phyloP scores from a whole-genome alignment of 1,284 basidiomycete genomes.

The Lignosus rhinocerotis region DNA sequence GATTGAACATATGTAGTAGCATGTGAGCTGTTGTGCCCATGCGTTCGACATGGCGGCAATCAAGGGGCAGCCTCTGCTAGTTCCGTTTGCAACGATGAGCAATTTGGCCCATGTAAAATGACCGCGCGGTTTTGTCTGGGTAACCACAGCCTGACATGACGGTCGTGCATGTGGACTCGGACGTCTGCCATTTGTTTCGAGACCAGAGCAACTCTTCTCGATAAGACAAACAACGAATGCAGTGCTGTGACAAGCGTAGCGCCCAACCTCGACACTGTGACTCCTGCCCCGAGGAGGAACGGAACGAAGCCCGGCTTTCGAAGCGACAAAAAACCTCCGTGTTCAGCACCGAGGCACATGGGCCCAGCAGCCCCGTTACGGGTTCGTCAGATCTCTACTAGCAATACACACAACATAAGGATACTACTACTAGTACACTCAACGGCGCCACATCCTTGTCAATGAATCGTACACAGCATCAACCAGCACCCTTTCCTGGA shows the following conservation, averaged over 20 bases:
- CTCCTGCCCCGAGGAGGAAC: background rate
- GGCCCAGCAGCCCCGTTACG: background rate
- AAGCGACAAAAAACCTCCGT: background rate
- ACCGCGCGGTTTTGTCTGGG: background rate
- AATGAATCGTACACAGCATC: background rate
- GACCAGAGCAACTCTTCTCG: too few species aligned
- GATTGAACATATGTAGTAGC: background rate
- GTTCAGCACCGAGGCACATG: background rate
- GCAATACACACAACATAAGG: background rate
- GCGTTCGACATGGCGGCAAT: slow-evolving; percentile 8
- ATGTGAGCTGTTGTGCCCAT: slow-evolving; percentile 11
- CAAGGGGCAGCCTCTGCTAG: background rate
- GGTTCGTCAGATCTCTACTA: background rate
- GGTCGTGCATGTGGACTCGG: too few species aligned
- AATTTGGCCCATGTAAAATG: too few species aligned
- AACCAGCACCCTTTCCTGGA: background rate
- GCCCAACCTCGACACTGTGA: too few species aligned
- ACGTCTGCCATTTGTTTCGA: too few species aligned
- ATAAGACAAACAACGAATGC: too few species aligned
- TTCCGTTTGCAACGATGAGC: background rate
- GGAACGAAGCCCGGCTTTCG: background rate
- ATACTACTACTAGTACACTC: background rate
- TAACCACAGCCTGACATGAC: too few species aligned
- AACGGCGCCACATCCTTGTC: background rate
- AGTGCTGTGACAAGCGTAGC: too few species aligned